Evolutionary conservation across 148 eudicot species (phyloP), one percentile per base, ranked within the genome.

Genomic region (Silene latifolia): DNA sequence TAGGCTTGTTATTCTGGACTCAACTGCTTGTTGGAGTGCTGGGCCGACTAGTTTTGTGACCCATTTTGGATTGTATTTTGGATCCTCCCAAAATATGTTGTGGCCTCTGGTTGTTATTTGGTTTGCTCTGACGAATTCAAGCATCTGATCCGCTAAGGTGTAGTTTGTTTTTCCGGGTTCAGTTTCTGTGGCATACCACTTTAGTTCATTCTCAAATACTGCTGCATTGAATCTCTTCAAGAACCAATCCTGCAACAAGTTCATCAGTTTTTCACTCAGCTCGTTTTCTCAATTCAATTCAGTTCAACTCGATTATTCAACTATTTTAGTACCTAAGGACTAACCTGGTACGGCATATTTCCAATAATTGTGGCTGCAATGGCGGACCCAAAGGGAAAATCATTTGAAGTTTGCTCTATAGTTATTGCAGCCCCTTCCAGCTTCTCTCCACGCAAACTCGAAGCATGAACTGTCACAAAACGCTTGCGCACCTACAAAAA

Each of bases 61-160:
- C 99, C 99, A 92, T 67, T 74, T 15, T 5, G 98, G 99, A 1
- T 72, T 85, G 78, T 80, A 86, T 56, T 78, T 80, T 0, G 90
- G 93, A 44, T 84, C 76, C 77, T 96, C 99, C 99, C 99, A 96
- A 80, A 96, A 96, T 23, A 96, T 92, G 80, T 90, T 90, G 85
- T 96, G 98, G 47, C 98, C 99, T 79, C 98, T 80, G 4, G 82
- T 80, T 3, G 61, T 66, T 7, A 91, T 88, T 73, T 88, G 90
- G 76, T 88, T 88, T 2, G 92, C 78, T 59, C 90, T 78, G 1
- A 89, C 77, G 63, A 95, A 92, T 51, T 89, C 85, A 7, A 92
- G 76, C 97, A 95, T 89, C 27, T 82, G 82, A 20, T 90, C 97
- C 3, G 99, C 81, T 39, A 81, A 10, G 4, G 88, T 89, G 86